Base-by-base conservation (phyloP, 2,329 filamentous ascomycete species). In the Ophiocordyceps robertsii region DNA sequence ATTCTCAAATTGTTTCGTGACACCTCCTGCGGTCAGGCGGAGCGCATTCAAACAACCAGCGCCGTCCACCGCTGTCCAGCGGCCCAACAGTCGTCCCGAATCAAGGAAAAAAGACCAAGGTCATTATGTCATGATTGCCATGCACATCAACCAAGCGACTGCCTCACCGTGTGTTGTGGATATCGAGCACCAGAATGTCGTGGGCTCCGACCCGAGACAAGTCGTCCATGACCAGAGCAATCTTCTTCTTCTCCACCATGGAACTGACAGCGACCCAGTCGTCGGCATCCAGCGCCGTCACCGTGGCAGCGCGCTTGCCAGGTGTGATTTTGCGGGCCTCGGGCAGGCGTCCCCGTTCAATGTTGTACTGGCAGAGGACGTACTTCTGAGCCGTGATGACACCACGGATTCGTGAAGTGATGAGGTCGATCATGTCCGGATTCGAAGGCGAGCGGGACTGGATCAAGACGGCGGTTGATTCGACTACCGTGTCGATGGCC, bases 341-440 rank as follows among this genome's bases (percentile, higher is more conserved):
- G 8, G 70, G 56, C 44, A 98, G 75, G 42, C 76, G 74, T 39
- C 65, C 60, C 47, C 89, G 79, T 52, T 84, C 75, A 45, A 96
- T 77, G 66, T 98, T 98, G 73, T 96, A 98, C 58, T 93, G 88
- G 69, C 92, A 96, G 29, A 96, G 77, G 27, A 96, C 87, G 59
- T 84, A 96, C 63, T 80, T 82, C 67, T 98, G 87, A 10, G 92
- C 92, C 36, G 87, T 90, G 58, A 98, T 96, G 49, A 98, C 89
- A 62, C 92, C 92, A 46, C 78, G 76, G 57, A 98, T 95, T 55
- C 92, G 80, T 11, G 82, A 82, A 27, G 84, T 77, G 56, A 98
- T 93, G 44, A 94, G 71, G 19, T 90, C 77, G 43, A 96, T 82
- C 44, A 95, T 71, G 48, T 80, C 77, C 4, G 79, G 76, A 62